Percentiles rank a stretch among this genome's conserved stretches.
These are phyloP conservation scores for Xylariales sp. DNA, from an alignment of 2,329 filamentous ascomycete genomes.

Conservation along the genomic window DNA sequence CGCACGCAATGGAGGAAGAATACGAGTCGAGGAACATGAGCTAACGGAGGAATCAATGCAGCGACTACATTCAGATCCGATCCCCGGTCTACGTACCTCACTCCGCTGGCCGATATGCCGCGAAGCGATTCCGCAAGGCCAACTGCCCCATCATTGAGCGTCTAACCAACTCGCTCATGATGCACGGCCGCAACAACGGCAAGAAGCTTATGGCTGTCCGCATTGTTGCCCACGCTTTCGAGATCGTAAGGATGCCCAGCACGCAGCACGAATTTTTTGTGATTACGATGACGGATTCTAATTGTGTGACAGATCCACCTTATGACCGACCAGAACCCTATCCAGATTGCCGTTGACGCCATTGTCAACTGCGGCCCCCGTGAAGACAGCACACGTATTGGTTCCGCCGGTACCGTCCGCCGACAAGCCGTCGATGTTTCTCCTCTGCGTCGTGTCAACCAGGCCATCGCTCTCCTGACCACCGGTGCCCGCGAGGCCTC, in stretches of 20 bases:
- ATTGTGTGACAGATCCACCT: conserved; percentile 85
- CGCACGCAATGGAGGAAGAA: conserved; percentile 27
- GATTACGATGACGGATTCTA: conserved; percentile 19
- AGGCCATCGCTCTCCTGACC: conserved; percentile 98
- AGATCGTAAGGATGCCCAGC: conserved; percentile 82
- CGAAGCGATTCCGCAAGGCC: conserved; percentile 99
- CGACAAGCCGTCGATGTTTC: conserved; percentile 99
- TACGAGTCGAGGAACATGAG: conserved; percentile 39
- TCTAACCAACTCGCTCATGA: conserved; percentile 99
- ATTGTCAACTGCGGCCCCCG: conserved; percentile 99
- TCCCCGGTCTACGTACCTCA: conserved; percentile 99
- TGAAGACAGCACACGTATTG: conserved; percentile 99
- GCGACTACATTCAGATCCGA: conserved; percentile 99
- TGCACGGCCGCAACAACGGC: conserved; percentile 99
- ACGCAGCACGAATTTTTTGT: conserved; percentile 17
- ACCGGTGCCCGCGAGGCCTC: conserved; percentile 98
- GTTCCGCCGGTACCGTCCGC: conserved; percentile 99
- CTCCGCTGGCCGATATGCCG: conserved; percentile 97
- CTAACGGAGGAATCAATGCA: conserved; percentile 59
- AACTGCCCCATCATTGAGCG: conserved; percentile 99
- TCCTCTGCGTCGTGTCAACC: conserved; percentile 99
- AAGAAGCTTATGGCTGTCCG: conserved; percentile 99
- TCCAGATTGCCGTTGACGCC: conserved; percentile 99
- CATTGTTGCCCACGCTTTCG: conserved; percentile 98
- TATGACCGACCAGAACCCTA: conserved; percentile 99